phyloP scores from a whole-genome alignment of 768 basidiomycete species.

The Gloeopeniophorella convolvens region DNA sequence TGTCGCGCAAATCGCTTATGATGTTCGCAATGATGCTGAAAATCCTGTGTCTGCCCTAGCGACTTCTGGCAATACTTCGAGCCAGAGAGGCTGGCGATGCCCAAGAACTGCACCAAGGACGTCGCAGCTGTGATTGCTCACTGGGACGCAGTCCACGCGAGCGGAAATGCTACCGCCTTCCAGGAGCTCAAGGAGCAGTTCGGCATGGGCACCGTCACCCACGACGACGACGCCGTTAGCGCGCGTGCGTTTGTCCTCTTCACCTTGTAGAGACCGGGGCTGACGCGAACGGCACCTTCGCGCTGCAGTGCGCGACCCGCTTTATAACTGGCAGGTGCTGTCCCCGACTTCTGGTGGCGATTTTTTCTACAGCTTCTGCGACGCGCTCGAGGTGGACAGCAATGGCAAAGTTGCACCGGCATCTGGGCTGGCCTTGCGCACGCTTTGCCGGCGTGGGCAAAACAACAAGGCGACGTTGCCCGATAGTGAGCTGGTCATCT shows the following conservation, averaged over 20 bases:
- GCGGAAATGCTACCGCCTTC: slow-evolving; percentile 40
- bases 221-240: slow-evolving; percentile 62
- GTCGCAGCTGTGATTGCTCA: slow-evolving; percentile 56
- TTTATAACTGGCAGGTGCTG: slow-evolving; percentile 65
- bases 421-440: slow-evolving; percentile 53
- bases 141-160: slow-evolving; percentile 50
- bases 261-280: background rate
- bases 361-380: slow-evolving; percentile 56
- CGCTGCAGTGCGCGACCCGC: slow-evolving; percentile 41
- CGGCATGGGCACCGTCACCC: slow-evolving; percentile 49
- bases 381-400: slow-evolving; percentile 62
- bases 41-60: slow-evolving; percentile 25
- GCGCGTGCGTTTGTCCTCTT: slow-evolving; percentile 33
- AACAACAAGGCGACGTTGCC: slow-evolving; percentile 43
- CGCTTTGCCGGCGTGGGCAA: slow-evolving; percentile 54
- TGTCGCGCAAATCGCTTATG: no score
- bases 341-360: slow-evolving; percentile 42
- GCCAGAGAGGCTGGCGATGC: slow-evolving; percentile 62
- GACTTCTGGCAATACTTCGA: slow-evolving; percentile 72
- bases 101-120: slow-evolving; percentile 67
- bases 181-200: slow-evolving; percentile 50
- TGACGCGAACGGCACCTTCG: background rate
- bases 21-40: no score
- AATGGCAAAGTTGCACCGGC: slow-evolving; percentile 44
- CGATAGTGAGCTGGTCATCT: slow-evolving; percentile 32